phyloP scores from a whole-genome alignment of 768 basidiomycete species.

The Lentinula aciculospora region DNA sequence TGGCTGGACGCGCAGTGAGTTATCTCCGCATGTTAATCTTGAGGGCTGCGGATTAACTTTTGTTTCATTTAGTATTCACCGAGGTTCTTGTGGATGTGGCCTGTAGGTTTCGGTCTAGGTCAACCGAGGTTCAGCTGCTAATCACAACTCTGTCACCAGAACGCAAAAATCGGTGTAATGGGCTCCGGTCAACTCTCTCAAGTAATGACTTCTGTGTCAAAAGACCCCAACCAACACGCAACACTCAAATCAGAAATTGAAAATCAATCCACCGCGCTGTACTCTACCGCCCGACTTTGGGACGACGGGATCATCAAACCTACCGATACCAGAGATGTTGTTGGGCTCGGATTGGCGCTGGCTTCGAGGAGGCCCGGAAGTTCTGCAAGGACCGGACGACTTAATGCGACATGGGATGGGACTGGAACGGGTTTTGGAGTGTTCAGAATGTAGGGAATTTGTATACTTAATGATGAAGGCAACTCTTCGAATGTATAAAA shows the following conservation, averaged over 20 bases:
- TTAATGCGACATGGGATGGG: constrained; percentile 65
- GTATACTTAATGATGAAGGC: background rate
- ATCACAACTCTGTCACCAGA: constrained; percentile 35
- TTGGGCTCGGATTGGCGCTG: constrained; percentile 86
- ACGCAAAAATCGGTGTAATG: constrained; percentile 94
- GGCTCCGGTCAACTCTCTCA: constrained; percentile 89
- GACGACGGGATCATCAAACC: constrained; percentile 91
- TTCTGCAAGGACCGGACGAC: constrained; percentile 7
- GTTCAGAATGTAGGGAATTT: constrained; percentile 69
- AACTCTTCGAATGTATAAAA: too few relatives aligned
- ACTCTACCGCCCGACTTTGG: constrained; percentile 91
- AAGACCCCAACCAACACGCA: constrained; percentile 75
- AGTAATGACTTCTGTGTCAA: constrained; percentile 66
- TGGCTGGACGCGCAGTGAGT: constrained; percentile 89
- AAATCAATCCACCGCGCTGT: constrained; percentile 79
- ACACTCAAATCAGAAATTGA: constrained; percentile 81
- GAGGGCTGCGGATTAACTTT: constrained; percentile 2
- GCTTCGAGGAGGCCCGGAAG: constrained; percentile 37
- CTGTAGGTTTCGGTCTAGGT: constrained; percentile 42
- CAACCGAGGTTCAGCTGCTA: too few relatives aligned
- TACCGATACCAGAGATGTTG: constrained; percentile 79
- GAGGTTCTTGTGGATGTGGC: constrained; percentile 98
- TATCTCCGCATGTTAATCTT: background rate
- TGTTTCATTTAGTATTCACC: constrained; percentile 70
- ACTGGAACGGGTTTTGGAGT: constrained; percentile 74